Base-by-base conservation (phyloP, 192 early-diverging fungal species). In the Kappamyces sp. region DNA sequence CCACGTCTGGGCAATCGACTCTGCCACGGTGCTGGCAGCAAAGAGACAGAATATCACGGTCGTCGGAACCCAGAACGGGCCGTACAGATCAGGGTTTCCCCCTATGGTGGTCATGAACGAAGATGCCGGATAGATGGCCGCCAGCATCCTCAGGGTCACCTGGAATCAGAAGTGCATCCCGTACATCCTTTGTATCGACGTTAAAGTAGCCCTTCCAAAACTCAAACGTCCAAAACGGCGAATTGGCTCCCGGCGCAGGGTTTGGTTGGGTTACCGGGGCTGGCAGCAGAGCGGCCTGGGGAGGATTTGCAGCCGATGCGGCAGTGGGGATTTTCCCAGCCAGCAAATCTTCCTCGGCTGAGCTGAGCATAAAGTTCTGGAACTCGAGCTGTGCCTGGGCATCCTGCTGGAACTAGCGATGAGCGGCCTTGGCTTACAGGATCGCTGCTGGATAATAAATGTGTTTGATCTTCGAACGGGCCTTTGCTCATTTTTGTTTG, bases 31-130 rank as follows among this genome's bases (percentile, higher is more conserved):
- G 2, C 90, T 88, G 9, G 94, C 88, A 40, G 94, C 90, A 80
- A 97, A 99, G 41, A 98, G 81, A n/a, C 82, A 62, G 55, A 99
- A 94, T 32, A 99, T 87, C n/a, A 95, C 91, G 1, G 93, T 94
- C 0, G 93, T 97, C 5, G 93, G 73, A 47, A 99, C 91, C 97
- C 97, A 99, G 69, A 98, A 95, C 0, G 97, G 95, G 13, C 96
- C 97, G 76, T 93, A 99, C 41, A 99, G 79, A 71, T 99, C 97
- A 0, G 93, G 94, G 62, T 94, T 93, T 9, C 73, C 63, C 35
- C 81, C 75, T 58, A 97, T 74, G 3, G 86, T 81, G 15, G 91
- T 87, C 41, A 86, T 66, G 70, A 96, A 97, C 12, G 41, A 12
- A 15, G 51, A 46, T 9, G 40, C 23, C 0, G 71, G 71, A 13